Base-by-base conservation (phyloP, 2,329 filamentous ascomycete genomes). In the Neofusicoccum kwambonambiense region DNA sequence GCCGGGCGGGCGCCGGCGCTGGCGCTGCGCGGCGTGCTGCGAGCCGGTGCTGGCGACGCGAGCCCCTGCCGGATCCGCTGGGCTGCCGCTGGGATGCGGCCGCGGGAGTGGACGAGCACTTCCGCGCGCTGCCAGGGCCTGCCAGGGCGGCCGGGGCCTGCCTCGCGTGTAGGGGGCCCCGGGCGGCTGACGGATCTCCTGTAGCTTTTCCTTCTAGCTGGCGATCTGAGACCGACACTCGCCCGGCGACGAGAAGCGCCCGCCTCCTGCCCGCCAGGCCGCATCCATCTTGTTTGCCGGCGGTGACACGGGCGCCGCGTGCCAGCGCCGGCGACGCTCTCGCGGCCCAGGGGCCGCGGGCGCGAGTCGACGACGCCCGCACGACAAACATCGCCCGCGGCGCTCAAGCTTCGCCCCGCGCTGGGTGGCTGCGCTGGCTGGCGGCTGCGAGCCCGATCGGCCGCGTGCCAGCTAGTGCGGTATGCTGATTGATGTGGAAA, bases 401-500 rank as follows among this genome's bases (percentile, higher is more conserved):
- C 35, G 42, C 56, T 60, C 56, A 60, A 60, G 56, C 56, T 60
- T 58, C 56, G 52, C 39, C 52, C 52, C 52, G 52, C 52, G 37
- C 27, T 42, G 52, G 52, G 37, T 1, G 51, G 35, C 37, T 41
- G 19, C 52, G 15, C 22, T 41, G 31, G 56, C 31, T 17, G 54
- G 54, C 54, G 54, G 39, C 54, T 44, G 54, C 39, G 39, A 58
- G 56, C 42, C 56, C 31, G 56, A 60, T 60, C 56, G 56, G 56
- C 56, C 56, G 56, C 56, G 56, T 60, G 56, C 56, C 56, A 60
- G 42, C 42, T 60, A 60, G 56, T 44, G 56, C 39, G 56, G 56
- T 47, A 60, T 60, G 56, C 56, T 60, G 56, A 35, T 47, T 60
- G 42, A 47, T 60, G 56, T 60, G 56, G 56, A 60, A 60, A 60